Evolutionary conservation across 345 rosid species (phyloP).

Genomic region (Moringa oleifera): DNA sequence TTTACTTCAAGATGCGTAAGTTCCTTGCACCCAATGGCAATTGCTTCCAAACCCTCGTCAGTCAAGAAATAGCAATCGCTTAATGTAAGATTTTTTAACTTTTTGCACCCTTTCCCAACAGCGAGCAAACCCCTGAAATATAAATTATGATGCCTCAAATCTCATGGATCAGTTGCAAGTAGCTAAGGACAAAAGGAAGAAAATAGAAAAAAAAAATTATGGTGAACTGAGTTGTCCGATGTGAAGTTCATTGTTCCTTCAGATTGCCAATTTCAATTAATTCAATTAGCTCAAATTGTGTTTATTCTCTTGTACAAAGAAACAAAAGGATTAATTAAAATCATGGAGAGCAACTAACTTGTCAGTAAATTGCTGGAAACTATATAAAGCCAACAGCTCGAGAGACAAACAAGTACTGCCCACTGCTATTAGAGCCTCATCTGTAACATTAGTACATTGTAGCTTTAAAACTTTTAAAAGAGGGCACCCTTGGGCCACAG

Average conservation of each 20-base stretch:
- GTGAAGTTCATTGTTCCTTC: not conserved
- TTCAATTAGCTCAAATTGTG: not conserved
- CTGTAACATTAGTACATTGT: conserved; percentile 70
- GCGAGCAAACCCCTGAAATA: conserved; percentile 71
- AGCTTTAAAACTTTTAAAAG: conserved; percentile 65
- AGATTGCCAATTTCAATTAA: not conserved
- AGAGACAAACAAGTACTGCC: conserved; percentile 54
- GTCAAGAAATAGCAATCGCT: conserved; percentile 78
- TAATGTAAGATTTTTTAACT: conserved; percentile 61
- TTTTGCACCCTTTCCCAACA: conserved; percentile 77
- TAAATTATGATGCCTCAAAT: conserved; percentile 17
- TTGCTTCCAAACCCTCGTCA: conserved; percentile 73
- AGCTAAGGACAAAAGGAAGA: conserved; percentile 7
- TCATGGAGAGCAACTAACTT: conserved; percentile 36
- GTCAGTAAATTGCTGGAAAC: conserved; percentile 80
- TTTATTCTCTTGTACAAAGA: not conserved
- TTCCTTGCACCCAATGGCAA: conserved; percentile 72
- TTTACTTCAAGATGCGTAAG: conserved; percentile 81
- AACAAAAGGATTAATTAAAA: not conserved
- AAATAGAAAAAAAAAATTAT: not conserved
- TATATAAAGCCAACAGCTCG: conserved; percentile 69
- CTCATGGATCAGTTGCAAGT: not conserved
- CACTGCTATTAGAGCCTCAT: conserved; percentile 60
- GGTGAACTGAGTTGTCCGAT: not conserved
- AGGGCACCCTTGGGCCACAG: conserved; percentile 73